Base-by-base conservation (phyloP, 2,329 filamentous ascomycete genomes). In the Sclerotinia sclerotiorum region DNA sequence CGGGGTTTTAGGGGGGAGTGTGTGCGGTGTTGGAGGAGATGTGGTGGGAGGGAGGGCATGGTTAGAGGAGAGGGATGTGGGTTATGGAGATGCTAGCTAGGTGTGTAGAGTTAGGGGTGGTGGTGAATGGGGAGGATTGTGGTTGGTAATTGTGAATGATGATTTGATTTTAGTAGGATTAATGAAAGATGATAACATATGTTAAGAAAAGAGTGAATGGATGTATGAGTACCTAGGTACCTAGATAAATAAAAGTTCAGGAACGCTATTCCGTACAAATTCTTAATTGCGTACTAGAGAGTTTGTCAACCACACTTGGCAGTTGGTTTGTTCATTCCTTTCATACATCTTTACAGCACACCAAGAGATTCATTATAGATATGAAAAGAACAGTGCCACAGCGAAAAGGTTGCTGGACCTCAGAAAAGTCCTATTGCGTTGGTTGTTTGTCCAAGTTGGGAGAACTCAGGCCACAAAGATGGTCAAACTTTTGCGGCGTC, bases 321-420 rank as follows among this genome's bases (percentile, higher is more conserved):
- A 32, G 44, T 61, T 61, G 44, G 44, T 61, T 48, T 56, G 21
- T 32, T 24, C 27, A 49, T 35, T 57, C 27, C 58, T 61, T 61
- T 19, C 10, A 35, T 4, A 32, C 7, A 17, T 19, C 2, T 21
- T 17, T 2, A n/a, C 19, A 13, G 13, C 27, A 32, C 19, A 27
- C 15, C 19, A 61, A 32, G 11, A 49, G 10, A 54, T 11, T 21
- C 6, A 7, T 10, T 21, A 10, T 27, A 8, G 10, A 32, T 7
- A 1, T 32, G 19, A 48, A 3, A 48, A 39, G 6, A 51, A 49
- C 24, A 49, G 21, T 21, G 46, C 58, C 44, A 27, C 60, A 17
- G 21, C 19, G 13, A 17, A 39, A 51, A 39, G 7, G 5, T 51
- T 7, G 5, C n/a, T 39, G 15, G 29, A 13, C 29, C 29, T 51